A percentile compares a stretch with the other conserved stretches of the same genome.
Conservation (phyloP, 495 filamentous ascomycete species). For the Podospora pseudoanserina region DNA sequence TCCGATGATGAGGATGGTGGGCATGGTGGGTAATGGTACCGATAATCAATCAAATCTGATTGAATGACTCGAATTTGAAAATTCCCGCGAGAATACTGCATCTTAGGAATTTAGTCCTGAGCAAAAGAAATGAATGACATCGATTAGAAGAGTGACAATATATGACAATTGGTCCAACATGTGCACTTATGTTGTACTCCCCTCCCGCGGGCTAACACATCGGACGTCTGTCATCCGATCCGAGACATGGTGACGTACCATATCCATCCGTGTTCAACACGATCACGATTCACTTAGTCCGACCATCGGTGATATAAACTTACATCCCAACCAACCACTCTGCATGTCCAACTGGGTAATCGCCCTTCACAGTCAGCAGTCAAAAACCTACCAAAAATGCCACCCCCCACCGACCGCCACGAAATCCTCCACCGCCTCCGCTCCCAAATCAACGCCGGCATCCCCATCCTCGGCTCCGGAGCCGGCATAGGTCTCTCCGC, state of each 20-base stretch:
- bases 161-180: too few species aligned
- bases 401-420: slow-evolving; percentile 43
- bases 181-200: not conserved
- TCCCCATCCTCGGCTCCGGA: slow-evolving; percentile 62
- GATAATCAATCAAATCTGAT: not conserved
- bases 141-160: too few species aligned
- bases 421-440: slow-evolving; percentile 56
- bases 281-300: not conserved
- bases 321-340: too few species aligned
- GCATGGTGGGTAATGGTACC: slow-evolving; percentile 18
- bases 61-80: too few species aligned
- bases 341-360: not conserved
- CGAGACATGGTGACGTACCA: slow-evolving; percentile 1
- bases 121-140: too few species aligned
- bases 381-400: slow-evolving; percentile 22
- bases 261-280: not conserved
- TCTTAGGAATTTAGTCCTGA: too few species aligned
- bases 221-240: not conserved
- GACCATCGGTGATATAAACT: not conserved
- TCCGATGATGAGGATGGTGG: slow-evolving; percentile 57
- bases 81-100: too few species aligned
- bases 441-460: slow-evolving; percentile 48
- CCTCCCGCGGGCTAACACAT: not conserved
- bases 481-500: slow-evolving; percentile 71
- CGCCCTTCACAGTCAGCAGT: too few species aligned